Evolutionary conservation across 768 basidiomycete species (phyloP).

Genomic region (Glaciozyma martinii): DNA sequence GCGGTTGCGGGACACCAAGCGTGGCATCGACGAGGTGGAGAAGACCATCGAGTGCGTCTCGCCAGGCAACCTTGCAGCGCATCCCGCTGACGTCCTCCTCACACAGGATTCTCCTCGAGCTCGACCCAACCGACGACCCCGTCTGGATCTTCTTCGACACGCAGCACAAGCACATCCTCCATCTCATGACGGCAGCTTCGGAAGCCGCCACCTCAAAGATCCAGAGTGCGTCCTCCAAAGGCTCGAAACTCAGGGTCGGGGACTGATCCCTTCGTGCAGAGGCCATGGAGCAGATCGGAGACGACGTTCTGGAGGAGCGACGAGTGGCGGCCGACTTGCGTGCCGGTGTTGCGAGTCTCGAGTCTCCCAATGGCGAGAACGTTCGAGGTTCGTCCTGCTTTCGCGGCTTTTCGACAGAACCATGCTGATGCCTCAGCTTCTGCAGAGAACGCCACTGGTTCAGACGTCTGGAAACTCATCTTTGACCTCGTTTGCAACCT

Average conservation of each 20-base stretch:
- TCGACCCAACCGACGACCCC: slow-evolving; percentile 78
- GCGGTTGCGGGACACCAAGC: slow-evolving; percentile 69
- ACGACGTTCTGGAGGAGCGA: slow-evolving; percentile 13
- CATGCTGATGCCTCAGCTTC: neutral
- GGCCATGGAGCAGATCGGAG: slow-evolving; percentile 24
- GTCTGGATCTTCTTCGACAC: slow-evolving; percentile 93
- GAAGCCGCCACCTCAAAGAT: slow-evolving; percentile 17
- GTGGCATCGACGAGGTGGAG: slow-evolving; percentile 86
- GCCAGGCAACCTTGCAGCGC: neutral
- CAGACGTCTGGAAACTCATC: slow-evolving; percentile 72
- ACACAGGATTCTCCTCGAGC: slow-evolving; percentile 70
- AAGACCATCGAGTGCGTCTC: slow-evolving; percentile 80
- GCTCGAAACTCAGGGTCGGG: too few relatives aligned
- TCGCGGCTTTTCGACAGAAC: neutral
- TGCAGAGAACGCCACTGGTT: slow-evolving; percentile 56
- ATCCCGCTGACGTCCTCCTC: neutral
- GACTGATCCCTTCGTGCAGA: neutral
- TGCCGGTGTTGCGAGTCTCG: slow-evolving; percentile 14
- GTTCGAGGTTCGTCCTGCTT: slow-evolving; percentile 17
- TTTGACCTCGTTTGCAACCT: slow-evolving; percentile 70
- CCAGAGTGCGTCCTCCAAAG: slow-evolving; percentile 3
- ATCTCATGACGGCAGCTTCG: slow-evolving; percentile 35
- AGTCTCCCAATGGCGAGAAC: slow-evolving; percentile 13
- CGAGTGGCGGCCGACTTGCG: slow-evolving; percentile 19
- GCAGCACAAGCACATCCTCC: slow-evolving; percentile 77